phyloP scores from a whole-genome alignment of 306 rosid genomes.

The Quercus aquifolioides region DNA sequence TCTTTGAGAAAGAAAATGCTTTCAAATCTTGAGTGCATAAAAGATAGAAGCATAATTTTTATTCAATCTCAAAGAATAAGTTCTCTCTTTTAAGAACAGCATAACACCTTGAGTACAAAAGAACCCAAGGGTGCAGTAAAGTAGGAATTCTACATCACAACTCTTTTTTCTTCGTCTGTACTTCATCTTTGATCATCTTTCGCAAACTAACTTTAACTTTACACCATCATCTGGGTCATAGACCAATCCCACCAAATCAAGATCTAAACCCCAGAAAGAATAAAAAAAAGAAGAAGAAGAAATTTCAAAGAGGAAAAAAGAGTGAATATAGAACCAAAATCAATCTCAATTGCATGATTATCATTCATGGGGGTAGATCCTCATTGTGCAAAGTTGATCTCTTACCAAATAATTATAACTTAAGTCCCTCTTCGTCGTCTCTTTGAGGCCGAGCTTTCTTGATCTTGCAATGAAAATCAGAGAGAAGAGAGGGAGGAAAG shows the following conservation, averaged over 20 bases:
- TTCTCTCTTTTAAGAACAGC: slow-evolving; percentile 24
- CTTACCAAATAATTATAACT: background rate
- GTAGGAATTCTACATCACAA: slow-evolving; percentile 20
- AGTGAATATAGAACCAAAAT: background rate
- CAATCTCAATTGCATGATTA: background rate
- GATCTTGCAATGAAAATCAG: slow-evolving; percentile 17
- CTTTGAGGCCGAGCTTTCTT: slow-evolving; percentile 39
- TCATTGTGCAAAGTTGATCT: background rate
- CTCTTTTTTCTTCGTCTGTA: background rate
- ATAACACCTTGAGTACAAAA: slow-evolving; percentile 26
- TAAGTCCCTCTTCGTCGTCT: background rate
- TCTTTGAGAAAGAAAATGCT: slow-evolving; percentile 14
- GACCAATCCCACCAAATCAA: slow-evolving; percentile 5
- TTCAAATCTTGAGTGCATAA: slow-evolving; percentile 18
- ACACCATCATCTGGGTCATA: slow-evolving; percentile 6
- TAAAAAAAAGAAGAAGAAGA: background rate
- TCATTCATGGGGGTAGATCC: background rate
- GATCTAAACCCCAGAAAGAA: background rate
- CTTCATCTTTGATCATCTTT: slow-evolving; percentile 19
- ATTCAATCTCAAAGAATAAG: slow-evolving; percentile 14
- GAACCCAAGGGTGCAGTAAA: slow-evolving; percentile 40
- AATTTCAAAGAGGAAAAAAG: background rate
- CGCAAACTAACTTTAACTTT: slow-evolving; percentile 30
- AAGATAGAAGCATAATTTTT: slow-evolving; percentile 20
- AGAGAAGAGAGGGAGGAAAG: slow-evolving; percentile 21